phyloP scores from a whole-genome alignment of 345 rosid species.

The Hirschfeldia incana region DNA sequence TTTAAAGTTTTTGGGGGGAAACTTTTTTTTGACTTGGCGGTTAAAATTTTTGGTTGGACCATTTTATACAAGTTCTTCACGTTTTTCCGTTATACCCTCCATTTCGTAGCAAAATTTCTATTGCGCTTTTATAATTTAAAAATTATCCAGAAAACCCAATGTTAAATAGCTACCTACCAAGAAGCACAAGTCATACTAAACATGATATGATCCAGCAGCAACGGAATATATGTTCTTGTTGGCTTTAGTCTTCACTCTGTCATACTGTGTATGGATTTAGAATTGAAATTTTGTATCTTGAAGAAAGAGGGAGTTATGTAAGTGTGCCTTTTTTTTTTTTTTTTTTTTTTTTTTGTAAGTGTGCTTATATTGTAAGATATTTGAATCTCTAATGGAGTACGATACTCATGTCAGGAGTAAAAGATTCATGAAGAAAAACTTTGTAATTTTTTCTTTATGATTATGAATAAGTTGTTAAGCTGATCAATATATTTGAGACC shows the following conservation, averaged over 20 bases:
- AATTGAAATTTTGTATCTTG: not conserved
- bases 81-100: conserved; percentile 6
- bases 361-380: too few species aligned
- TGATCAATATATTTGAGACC: not conserved
- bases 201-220: not conserved
- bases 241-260: not conserved
- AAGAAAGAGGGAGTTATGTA: not conserved
- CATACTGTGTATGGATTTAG: not conserved
- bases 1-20: conserved; percentile 30
- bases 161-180: not conserved
- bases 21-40: conserved; percentile 2
- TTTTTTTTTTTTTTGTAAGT: too few species aligned
- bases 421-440: too few species aligned
- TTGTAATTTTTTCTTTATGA: too few species aligned
- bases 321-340: too few species aligned
- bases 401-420: too few species aligned
- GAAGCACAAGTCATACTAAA: not conserved
- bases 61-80: not conserved
- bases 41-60: conserved; percentile 2
- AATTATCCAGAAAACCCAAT: not conserved
- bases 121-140: not conserved
- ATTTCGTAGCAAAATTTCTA: not conserved
- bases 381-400: too few species aligned
- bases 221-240: not conserved
- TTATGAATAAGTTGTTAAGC: not conserved